phyloP scores from a whole-genome alignment of 805 yeast genomes.

The Metschnikowia gruessii region DNA sequence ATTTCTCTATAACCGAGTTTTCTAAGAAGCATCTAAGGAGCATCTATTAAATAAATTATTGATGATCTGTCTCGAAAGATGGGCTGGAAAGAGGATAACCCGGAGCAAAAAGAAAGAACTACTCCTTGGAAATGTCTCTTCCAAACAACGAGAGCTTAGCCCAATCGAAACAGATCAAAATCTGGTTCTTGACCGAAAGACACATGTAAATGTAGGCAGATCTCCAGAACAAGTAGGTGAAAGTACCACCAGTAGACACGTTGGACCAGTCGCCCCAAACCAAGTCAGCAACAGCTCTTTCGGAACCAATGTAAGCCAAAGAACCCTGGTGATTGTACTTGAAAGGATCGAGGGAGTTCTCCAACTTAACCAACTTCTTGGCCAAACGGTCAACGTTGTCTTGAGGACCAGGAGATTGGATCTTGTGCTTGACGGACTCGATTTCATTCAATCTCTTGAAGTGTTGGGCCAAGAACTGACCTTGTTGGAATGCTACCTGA shows the following conservation, averaged over 20 bases:
- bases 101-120: slow-evolving; percentile 16
- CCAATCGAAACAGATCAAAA: slow-evolving; percentile 88
- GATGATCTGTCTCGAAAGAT: neutral
- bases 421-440: slow-evolving; percentile 51
- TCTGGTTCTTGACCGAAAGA: slow-evolving; percentile 82
- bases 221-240: slow-evolving; percentile 93
- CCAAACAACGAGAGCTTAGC: slow-evolving; percentile 82
- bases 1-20: too few species aligned
- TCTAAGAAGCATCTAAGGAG: neutral
- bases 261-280: slow-evolving; percentile 76
- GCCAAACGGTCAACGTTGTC: slow-evolving; percentile 44
- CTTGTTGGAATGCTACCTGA: slow-evolving; percentile 96
- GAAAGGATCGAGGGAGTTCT: slow-evolving; percentile 55
- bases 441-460: slow-evolving; percentile 63
- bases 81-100: too few species aligned
- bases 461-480: slow-evolving; percentile 70
- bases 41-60: neutral
- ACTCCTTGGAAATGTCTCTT: slow-evolving; percentile 89
- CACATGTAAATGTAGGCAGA: slow-evolving; percentile 92
- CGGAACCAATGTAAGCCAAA: slow-evolving; percentile 89
- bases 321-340: slow-evolving; percentile 88
- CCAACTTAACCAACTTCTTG: slow-evolving; percentile 45
- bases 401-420: slow-evolving; percentile 38
- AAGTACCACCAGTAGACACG: slow-evolving; percentile 76
- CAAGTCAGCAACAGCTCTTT: slow-evolving; percentile 91